Conservation (phyloP, 2,329 filamentous ascomycete species). For the Paradendryphiella salina region DNA sequence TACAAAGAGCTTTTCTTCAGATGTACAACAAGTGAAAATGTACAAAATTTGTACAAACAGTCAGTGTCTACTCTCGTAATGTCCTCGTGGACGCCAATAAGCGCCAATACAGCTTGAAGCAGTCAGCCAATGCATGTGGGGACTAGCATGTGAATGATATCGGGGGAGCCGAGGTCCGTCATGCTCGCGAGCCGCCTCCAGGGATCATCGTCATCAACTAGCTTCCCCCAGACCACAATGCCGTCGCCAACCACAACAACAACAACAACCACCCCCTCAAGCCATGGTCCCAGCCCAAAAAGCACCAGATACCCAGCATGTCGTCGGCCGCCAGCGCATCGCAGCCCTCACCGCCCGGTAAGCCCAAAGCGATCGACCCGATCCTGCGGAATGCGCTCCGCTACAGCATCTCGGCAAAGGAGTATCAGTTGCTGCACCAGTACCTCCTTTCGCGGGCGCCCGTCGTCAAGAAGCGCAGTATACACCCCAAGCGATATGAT, state of each 20-base stretch:
- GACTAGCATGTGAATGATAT: constrained; percentile 9
- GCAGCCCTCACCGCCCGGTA: constrained; percentile 33
- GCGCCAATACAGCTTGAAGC: not conserved
- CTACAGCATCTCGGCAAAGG: constrained; percentile 79
- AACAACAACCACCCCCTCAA: constrained; percentile 14
- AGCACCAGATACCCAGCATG: constrained; percentile 29
- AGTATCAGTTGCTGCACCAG: constrained; percentile 83
- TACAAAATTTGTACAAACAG: not conserved
- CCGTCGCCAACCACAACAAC: not conserved
- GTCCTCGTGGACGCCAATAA: not conserved
- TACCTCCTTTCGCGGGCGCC: constrained; percentile 76
- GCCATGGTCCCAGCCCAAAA: constrained; percentile 21
- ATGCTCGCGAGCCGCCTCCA: not conserved
- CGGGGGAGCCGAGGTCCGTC: constrained; percentile 15
- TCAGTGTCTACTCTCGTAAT: too few species aligned
- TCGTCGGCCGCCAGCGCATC: constrained; percentile 39
- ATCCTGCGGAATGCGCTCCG: constrained; percentile 82
- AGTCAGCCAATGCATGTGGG: not conserved
- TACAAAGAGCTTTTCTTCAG: not conserved
- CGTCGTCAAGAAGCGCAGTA: constrained; percentile 59
- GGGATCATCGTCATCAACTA: constrained; percentile 9
- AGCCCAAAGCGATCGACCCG: constrained; percentile 59
- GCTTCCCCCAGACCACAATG: constrained; percentile 19
- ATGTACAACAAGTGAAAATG: not conserved
- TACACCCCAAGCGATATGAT: constrained; percentile 56